Evolutionary conservation across 495 filamentous ascomycete species (phyloP).

Genomic region (Pyrenula aspistea): DNA sequence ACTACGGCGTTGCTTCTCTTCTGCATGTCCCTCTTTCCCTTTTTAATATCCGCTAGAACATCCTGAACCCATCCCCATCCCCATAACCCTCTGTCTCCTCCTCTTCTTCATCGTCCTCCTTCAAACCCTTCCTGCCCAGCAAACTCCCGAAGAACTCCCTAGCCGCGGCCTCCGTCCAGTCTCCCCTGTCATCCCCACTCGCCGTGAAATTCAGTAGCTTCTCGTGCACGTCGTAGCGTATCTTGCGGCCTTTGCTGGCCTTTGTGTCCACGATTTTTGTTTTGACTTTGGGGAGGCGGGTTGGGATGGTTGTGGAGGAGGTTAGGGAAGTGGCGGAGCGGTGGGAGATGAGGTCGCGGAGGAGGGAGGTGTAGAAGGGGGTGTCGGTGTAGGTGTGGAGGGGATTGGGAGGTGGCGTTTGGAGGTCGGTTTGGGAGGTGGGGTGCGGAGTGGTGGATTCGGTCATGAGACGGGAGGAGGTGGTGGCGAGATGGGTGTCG

Average conservation of each 20-base stretch:
- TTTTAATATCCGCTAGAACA: too few species aligned
- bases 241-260: constrained; percentile 88
- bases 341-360: constrained; percentile 86
- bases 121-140: constrained; percentile 69
- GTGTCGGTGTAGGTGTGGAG: constrained; percentile 73
- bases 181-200: constrained; percentile 39
- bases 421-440: neutral
- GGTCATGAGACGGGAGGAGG: constrained; percentile 52
- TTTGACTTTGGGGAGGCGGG: constrained; percentile 22
- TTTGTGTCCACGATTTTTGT: constrained; percentile 58
- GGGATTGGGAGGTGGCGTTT: neutral
- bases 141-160: constrained; percentile 83
- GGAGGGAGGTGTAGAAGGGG: constrained; percentile 80
- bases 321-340: constrained; percentile 35
- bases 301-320: constrained; percentile 29
- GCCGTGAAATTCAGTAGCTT: constrained; percentile 97
- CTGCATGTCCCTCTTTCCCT: neutral
- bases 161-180: constrained; percentile 65
- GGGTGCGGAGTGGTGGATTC: constrained; percentile 28
- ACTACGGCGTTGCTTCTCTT: too few species aligned
- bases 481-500: constrained; percentile 56
- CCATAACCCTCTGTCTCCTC: constrained; percentile 41
- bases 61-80: constrained; percentile 55
- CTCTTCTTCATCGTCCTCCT: constrained; percentile 50
- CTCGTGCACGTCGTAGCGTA: constrained; percentile 88